Base-by-base conservation (phyloP, 2,329 filamentous ascomycete genomes). In the Xylaria arbuscula region DNA sequence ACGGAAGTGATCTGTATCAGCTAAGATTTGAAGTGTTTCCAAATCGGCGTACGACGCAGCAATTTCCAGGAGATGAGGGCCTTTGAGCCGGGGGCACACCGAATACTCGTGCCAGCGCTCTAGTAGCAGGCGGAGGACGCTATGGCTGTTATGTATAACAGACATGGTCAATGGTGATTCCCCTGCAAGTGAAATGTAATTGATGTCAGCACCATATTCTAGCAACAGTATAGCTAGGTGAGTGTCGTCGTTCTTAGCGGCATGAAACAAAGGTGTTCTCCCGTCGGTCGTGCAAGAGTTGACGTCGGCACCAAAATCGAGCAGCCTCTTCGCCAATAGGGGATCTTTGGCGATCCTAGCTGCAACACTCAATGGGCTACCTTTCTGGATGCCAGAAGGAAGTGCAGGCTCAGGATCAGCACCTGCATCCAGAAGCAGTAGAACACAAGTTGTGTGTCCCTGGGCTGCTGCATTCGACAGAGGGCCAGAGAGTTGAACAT, bases 91-190 rank as follows among this genome's bases (percentile, higher is more conserved):
- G n/a, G 78, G 77, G 61, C 77, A 79, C 45, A 72, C 72, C 28
- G 71, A 74, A 64, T 79, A 80, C 62, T 80, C 77, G 38, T 76
- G 72, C 77, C 78, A 80, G 19, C 77, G 73, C 42, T 80, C 78
- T 11, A 80, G 75, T 32, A 80, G 72, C 6, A 80, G 72, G 6
- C 73, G 65, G 15, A 80, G 72, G 19, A 79, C 75, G 47, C 76
- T 72, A 61, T 80, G 78, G 56, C 75, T 80, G 58, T 80, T 80
- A 68, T 77, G 73, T 5, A 69, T 76, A 62, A 80, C 78, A 13
- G 79, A 74, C 7, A 75, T 78, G 0, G 78, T 80, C 40, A 80
- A 68, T 0, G 78, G 76, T 17, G 78, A 79, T 34, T 72, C 67
- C 3, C 76, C 76, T 34, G 69, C 75, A 11, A 56, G 64, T 3